These are phyloP conservation scores for Hypoxylon sp. DNA, from an alignment of 2,329 filamentous ascomycete genomes.

Conservation along the genomic window DNA sequence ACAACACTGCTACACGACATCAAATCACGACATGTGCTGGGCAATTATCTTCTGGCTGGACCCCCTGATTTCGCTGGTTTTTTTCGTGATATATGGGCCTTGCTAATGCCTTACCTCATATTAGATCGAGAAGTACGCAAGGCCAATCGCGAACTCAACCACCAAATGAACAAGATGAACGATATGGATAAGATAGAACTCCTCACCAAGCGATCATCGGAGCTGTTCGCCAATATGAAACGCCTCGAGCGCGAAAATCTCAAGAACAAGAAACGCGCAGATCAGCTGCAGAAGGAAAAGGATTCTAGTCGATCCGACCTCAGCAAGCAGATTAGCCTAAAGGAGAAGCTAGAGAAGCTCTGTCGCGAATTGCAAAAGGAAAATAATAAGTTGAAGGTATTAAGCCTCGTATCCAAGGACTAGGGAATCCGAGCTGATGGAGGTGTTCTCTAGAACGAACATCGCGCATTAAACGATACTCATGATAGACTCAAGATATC, in stretches of 20 bases:
- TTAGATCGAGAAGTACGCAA: conserved; percentile 65
- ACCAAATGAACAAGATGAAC: conserved; percentile 91
- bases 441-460: conserved; percentile 77
- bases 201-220: conserved; percentile 90
- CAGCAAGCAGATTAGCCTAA: conserved; percentile 89
- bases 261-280: conserved; percentile 95
- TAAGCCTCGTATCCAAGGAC: conserved; percentile 39
- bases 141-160: conserved; percentile 90
- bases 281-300: conserved; percentile 96
- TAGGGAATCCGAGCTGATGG: conserved; percentile 42
- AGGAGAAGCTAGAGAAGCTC: conserved; percentile 96
- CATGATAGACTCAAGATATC: conserved; percentile 86
- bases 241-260: conserved; percentile 92
- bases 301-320: conserved; percentile 90
- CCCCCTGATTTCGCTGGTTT: conserved; percentile 14
- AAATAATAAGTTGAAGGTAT: conserved; percentile 97
- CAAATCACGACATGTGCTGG: conserved; percentile 24
- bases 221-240: conserved; percentile 95
- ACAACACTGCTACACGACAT: conserved; percentile 22
- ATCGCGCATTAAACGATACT: conserved; percentile 88
- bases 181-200: conserved; percentile 92
- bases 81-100: conserved; percentile 18
- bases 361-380: conserved; percentile 95
- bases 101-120: conserved; percentile 41
- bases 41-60: conserved; percentile 4